Evolutionary conservation across 352 stramenopile genomes (phyloP), one percentile per base, ranked within the genome.

Genomic region (Labyrinthula sp.): DNA sequence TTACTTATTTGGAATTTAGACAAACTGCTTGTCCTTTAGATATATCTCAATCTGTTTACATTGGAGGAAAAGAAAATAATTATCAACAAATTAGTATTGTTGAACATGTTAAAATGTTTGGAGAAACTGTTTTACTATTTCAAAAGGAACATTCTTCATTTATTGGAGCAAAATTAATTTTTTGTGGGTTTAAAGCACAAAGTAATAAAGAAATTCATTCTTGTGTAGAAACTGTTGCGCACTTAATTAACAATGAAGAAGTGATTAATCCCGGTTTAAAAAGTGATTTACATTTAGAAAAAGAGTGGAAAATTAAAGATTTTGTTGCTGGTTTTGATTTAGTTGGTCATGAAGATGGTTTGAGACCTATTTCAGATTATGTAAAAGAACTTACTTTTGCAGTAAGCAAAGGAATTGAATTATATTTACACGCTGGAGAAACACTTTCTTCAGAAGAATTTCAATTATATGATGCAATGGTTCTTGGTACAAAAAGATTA

Each of bases 241-340:
- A 30, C 21, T 38, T 54, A 23, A 45, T 50, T 24, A n/a, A 6
- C 6, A 27, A 54, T 23, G n/a, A n/a, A n/a, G n/a, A n/a, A n/a
- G n/a, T n/a, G n/a, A n/a, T n/a, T n/a, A 50, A 33, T 25, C 45
- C 45, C 15, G 38, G 38, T 12, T n/a, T n/a, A n/a, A n/a, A n/a
- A n/a, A n/a, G n/a, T n/a, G n/a, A n/a, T n/a, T n/a, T n/a, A n/a
- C n/a, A n/a, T n/a, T n/a, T n/a, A n/a, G n/a, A n/a, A n/a, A n/a
- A n/a, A n/a, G n/a, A n/a, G n/a, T n/a, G n/a, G n/a, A n/a, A n/a
- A n/a, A n/a, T n/a, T n/a, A n/a, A n/a, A n/a, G n/a, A n/a, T n/a
- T n/a, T n/a, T n/a, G n/a, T n/a, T n/a, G n/a, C n/a, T n/a, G 45
- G 45, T 21, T 54, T 38, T 38, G 45, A 54, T 28, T 38, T 54